These are phyloP conservation scores for Ambispora gerdemannii DNA, from an alignment of 192 early-diverging fungal species.

Conservation along the genomic window DNA sequence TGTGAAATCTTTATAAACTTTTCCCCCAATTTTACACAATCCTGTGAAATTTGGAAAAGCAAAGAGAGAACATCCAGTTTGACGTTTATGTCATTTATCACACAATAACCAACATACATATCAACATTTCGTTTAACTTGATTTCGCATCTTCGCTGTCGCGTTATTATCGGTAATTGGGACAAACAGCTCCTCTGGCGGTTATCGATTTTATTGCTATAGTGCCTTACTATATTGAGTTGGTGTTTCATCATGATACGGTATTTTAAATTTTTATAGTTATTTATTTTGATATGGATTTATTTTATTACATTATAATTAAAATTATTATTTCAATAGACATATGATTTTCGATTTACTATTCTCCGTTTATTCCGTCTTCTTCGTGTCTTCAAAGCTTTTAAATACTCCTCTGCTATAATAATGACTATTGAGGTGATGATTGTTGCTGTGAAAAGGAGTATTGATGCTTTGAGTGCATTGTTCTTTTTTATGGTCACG, in stretches of 20 bases:
- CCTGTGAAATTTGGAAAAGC: neutral
- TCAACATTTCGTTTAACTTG: neutral
- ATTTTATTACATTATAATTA: neutral
- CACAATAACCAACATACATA: neutral
- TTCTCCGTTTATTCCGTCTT: slow-evolving; percentile 70
- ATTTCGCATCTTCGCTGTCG: neutral
- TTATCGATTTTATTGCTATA: slow-evolving; percentile 75
- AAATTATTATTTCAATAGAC: slow-evolving; percentile 36
- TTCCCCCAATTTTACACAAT: neutral
- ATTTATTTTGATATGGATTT: neutral
- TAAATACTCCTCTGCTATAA: slow-evolving; percentile 76
- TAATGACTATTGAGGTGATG: slow-evolving; percentile 83
- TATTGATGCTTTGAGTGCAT: slow-evolving; percentile 67
- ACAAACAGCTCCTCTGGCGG: slow-evolving; percentile 55
- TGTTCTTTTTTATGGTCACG: slow-evolving; percentile 72
- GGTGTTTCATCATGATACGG: slow-evolving; percentile 59
- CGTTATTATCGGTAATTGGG: no score
- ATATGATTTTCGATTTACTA: slow-evolving; percentile 81
- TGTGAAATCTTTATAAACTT: neutral
- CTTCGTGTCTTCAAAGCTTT: slow-evolving; percentile 77
- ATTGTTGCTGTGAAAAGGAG: slow-evolving; percentile 73
- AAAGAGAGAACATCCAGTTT: neutral
- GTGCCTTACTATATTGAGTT: slow-evolving; percentile 80
- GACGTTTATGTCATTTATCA: slow-evolving; percentile 13
- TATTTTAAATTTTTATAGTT: slow-evolving; percentile 24